phyloP scores from a whole-genome alignment of 2,329 filamentous ascomycete species.

The Diaporthe longicolla region DNA sequence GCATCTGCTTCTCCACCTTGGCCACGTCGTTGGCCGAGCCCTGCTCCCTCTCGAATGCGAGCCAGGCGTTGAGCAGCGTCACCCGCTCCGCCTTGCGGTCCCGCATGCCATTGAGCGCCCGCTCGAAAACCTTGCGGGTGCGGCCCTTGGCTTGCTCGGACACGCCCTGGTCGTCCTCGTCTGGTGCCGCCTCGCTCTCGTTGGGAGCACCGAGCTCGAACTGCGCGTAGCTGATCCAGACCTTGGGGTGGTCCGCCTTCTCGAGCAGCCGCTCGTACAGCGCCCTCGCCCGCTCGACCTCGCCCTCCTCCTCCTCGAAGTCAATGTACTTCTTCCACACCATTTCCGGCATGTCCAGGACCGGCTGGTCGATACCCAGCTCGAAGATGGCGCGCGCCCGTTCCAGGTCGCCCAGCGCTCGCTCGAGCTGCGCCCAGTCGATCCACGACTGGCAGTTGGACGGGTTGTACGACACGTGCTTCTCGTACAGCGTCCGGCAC shows the following conservation, averaged over 20 bases:
- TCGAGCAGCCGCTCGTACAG: slow-evolving; percentile 92
- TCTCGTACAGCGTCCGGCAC: slow-evolving; percentile 92
- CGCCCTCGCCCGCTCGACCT: slow-evolving; percentile 84
- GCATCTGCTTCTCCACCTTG: slow-evolving; percentile 93
- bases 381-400: slow-evolving; percentile 93
- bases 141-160: slow-evolving; percentile 87
- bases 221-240: slow-evolving; percentile 99
- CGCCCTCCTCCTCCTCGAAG: slow-evolving; percentile 95
- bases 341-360: slow-evolving; percentile 96
- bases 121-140: slow-evolving; percentile 86
- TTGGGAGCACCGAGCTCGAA: slow-evolving; percentile 97
- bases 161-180: slow-evolving; percentile 77
- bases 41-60: slow-evolving; percentile 90
- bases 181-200: slow-evolving; percentile 68
- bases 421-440: slow-evolving; percentile 93
- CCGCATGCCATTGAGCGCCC: slow-evolving; percentile 89
- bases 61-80: slow-evolving; percentile 90
- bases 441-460: slow-evolving; percentile 96
- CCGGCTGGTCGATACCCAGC: slow-evolving; percentile 84
- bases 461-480: slow-evolving; percentile 93
- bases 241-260: slow-evolving; percentile 99
- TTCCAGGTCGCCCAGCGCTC: slow-evolving; percentile 90
- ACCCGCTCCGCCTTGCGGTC: slow-evolving; percentile 96
- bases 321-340: slow-evolving; percentile 99
- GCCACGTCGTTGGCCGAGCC: slow-evolving; percentile 82